Evolutionary conservation across 176 grass and related monocot genomes (phyloP).

Genomic region (Themeda triandra): DNA sequence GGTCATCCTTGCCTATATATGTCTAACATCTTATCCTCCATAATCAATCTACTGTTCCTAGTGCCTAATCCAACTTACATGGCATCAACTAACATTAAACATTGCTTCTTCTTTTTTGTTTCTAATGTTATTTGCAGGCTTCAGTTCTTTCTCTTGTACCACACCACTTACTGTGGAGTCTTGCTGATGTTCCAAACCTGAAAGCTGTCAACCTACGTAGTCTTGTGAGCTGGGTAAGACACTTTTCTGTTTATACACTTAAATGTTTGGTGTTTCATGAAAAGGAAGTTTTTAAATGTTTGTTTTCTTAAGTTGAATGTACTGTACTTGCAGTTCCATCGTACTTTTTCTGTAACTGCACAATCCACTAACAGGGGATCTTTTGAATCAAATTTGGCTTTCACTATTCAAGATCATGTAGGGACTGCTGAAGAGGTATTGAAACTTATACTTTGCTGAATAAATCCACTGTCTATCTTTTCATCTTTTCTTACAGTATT

Average conservation of each 20-base stretch:
- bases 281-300: neutral
- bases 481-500: neutral
- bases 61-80: no score
- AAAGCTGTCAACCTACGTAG: conserved; percentile 47
- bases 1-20: no score
- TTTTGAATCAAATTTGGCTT: conserved; percentile 81
- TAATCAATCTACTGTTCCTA: no score
- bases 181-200: conserved; percentile 54
- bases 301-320: conserved; percentile 26
- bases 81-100: no score
- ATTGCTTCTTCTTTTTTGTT: neutral
- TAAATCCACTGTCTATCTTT: neutral
- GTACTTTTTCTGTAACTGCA: conserved; percentile 63
- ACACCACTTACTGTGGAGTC: conserved; percentile 47
- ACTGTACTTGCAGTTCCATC: conserved; percentile 69
- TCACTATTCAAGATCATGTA: conserved; percentile 68
- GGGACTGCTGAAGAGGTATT: conserved; percentile 90
- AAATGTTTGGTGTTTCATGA: neutral
- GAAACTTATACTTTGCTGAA: conserved; percentile 7
- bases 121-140: conserved; percentile 56
- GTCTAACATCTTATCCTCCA: no score
- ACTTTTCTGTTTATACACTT: neutral
- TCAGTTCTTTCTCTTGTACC: conserved; percentile 92
- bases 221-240: conserved; percentile 83
- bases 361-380: conserved; percentile 54